Evolutionary conservation across 495 filamentous ascomycete genomes (phyloP).

Genomic region (Elasticomyces elasticus): DNA sequence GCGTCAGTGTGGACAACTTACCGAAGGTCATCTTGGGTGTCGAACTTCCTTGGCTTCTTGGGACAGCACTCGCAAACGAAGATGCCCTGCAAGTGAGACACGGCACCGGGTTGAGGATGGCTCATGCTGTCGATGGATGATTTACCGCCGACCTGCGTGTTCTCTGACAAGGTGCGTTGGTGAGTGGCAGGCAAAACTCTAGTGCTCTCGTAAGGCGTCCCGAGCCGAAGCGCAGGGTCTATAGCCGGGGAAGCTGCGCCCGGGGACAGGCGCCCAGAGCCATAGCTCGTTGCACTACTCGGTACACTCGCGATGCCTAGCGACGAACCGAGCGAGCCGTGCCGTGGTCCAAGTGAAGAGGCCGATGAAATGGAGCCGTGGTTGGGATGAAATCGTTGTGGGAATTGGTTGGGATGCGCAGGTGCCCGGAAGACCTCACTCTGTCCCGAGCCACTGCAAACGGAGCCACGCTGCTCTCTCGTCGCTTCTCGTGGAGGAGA

Average conservation of each 20-base stretch:
- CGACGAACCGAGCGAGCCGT: slow-evolving; percentile 64
- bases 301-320: slow-evolving; percentile 50
- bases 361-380: slow-evolving; percentile 64
- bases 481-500: slow-evolving; percentile 49
- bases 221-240: slow-evolving; percentile 41
- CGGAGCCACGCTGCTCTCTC: slow-evolving; percentile 51
- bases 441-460: slow-evolving; percentile 47
- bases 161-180: slow-evolving; percentile 30
- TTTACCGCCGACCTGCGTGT: slow-evolving; percentile 33
- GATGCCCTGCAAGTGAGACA: slow-evolving; percentile 38
- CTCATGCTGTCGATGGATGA: slow-evolving; percentile 33
- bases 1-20: slow-evolving; percentile 38
- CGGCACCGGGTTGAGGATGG: slow-evolving; percentile 28
- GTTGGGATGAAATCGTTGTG: slow-evolving; percentile 49
- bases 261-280: slow-evolving; percentile 62
- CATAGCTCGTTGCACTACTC: slow-evolving; percentile 64
- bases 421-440: slow-evolving; percentile 58
- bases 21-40: slow-evolving; percentile 75
- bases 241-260: slow-evolving; percentile 58
- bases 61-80: slow-evolving; percentile 96
- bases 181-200: slow-evolving; percentile 38
- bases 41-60: slow-evolving; percentile 98
- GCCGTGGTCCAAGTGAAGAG: slow-evolving; percentile 59
- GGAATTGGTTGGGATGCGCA: slow-evolving; percentile 48
- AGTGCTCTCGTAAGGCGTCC: slow-evolving; percentile 51